Evolutionary conservation across 768 basidiomycete species (phyloP).

Genomic region (Rhodosporidiobolus sp.): DNA sequence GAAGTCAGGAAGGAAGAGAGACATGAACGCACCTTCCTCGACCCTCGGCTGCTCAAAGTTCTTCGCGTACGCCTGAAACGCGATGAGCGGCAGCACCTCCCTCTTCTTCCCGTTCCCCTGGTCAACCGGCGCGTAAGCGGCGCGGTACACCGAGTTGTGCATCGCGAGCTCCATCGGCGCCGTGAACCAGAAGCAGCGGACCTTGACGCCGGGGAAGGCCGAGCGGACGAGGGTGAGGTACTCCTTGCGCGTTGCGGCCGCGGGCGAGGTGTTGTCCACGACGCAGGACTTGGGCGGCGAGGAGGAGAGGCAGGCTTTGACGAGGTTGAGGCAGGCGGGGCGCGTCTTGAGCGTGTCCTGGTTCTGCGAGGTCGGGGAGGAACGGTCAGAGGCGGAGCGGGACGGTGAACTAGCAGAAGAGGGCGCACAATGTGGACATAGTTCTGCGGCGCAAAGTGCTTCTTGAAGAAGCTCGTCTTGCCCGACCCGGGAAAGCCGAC

Average conservation of each 20-base stretch:
- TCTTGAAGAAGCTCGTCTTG: slow-evolving; percentile 75
- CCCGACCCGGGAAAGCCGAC: slow-evolving; percentile 66
- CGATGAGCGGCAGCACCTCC: slow-evolving; percentile 39
- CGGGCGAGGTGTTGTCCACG: slow-evolving; percentile 90
- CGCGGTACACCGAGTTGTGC: slow-evolving; percentile 77
- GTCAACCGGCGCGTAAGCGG: slow-evolving; percentile 16
- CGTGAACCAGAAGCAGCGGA: slow-evolving; percentile 70
- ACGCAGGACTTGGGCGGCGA: slow-evolving; percentile 64
- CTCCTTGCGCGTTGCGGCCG: slow-evolving; percentile 62
- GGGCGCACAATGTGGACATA: slow-evolving; percentile 64
- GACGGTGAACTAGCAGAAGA: background rate
- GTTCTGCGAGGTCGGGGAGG: slow-evolving; percentile 46
- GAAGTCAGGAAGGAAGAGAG: background rate
- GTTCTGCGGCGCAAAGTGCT: slow-evolving; percentile 63
- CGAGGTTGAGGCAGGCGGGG: slow-evolving; percentile 67
- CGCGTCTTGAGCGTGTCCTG: slow-evolving; percentile 59
- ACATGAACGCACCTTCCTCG: slow-evolving; percentile 58
- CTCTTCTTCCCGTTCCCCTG: slow-evolving; percentile 12
- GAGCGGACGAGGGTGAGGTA: slow-evolving; percentile 61
- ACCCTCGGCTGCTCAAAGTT: slow-evolving; percentile 60
- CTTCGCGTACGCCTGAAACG: slow-evolving; percentile 44
- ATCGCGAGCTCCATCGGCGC: slow-evolving; percentile 76
- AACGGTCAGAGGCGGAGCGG: rapidly evolving
- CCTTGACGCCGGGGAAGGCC: slow-evolving; percentile 10
- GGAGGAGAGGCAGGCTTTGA: slow-evolving; percentile 57